Conservation (phyloP, 371 early-diverging fungal genomes). For the Dinochytrium kinnereticum region DNA sequence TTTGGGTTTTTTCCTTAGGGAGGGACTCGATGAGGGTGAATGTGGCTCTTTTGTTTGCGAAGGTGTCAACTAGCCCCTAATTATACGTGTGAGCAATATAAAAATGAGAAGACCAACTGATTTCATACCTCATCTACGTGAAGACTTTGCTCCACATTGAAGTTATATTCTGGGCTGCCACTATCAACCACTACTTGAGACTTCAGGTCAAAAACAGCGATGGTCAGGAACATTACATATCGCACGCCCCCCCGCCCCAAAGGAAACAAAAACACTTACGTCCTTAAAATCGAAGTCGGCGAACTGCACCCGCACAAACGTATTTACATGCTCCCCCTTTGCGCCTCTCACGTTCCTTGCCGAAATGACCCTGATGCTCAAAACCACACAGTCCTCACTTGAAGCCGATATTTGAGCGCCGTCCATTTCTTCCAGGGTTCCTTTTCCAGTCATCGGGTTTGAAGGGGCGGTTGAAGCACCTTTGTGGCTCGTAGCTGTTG, state of each 20-base stretch:
- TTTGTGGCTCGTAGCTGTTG: too few relatives aligned
- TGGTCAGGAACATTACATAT: too few relatives aligned
- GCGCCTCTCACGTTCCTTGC: constrained; percentile 48
- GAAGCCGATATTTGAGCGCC: neutral
- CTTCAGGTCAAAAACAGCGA: constrained; percentile 16
- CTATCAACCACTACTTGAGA: constrained; percentile 46
- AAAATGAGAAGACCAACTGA: neutral
- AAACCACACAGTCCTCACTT: neutral
- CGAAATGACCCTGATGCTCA: constrained; percentile 30
- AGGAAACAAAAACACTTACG: constrained; percentile 28
- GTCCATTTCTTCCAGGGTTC: constrained; percentile 4
- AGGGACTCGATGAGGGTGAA: constrained; percentile 58
- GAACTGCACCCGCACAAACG: constrained; percentile 56
- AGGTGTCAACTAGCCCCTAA: constrained; percentile 55
- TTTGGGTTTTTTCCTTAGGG: constrained; percentile 61
- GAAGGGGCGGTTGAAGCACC: too few relatives aligned
- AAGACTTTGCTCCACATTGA: constrained; percentile 43
- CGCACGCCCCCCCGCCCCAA: neutral
- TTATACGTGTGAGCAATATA: neutral
- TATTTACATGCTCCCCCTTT: constrained; percentile 56
- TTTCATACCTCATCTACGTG: constrained; percentile 52
- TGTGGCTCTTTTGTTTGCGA: constrained; percentile 53
- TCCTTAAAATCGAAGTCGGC: constrained; percentile 61
- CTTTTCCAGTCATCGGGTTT: too few relatives aligned
- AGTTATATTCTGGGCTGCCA: constrained; percentile 50